A percentile compares a stretch with the other conserved stretches of the same genome.
Conservation (phyloP, 257 asterid genomes). For the Eustoma russellianum region DNA sequence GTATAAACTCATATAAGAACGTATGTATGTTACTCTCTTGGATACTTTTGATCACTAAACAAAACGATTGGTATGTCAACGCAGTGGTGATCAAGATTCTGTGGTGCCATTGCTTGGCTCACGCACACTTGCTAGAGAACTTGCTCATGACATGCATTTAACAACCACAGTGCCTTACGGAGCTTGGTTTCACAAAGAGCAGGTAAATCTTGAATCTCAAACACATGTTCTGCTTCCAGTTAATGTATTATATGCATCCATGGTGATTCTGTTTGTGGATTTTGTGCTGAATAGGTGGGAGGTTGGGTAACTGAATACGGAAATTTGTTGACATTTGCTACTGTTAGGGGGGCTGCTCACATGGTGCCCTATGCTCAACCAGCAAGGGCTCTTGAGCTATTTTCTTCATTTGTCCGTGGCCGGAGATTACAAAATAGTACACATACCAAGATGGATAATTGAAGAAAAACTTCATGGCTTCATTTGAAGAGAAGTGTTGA, state of each 20-base stretch:
- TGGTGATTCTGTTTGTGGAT: not conserved
- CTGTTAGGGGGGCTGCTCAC: constrained; percentile 95
- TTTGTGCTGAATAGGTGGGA: constrained; percentile 48
- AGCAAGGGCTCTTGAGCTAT: constrained; percentile 77
- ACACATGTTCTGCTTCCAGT: no score
- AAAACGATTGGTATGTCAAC: not conserved
- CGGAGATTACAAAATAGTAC: constrained; percentile 69
- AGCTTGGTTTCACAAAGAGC: constrained; percentile 86
- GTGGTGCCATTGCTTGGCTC: constrained; percentile 93
- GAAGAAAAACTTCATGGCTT: not conserved
- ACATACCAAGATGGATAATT: constrained; percentile 32
- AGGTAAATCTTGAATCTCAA: constrained; percentile 31
- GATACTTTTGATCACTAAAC: no score
- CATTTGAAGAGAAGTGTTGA: no score
- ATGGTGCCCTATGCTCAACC: constrained; percentile 98
- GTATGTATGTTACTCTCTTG: not conserved
- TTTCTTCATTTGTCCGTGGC: constrained; percentile 56
- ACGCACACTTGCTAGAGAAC: constrained; percentile 80
- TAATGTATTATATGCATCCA: not conserved
- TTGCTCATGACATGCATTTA: constrained; percentile 61
- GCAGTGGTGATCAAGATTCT: constrained; percentile 98
- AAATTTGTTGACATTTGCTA: constrained; percentile 65
- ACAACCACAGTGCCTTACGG: constrained; percentile 76
- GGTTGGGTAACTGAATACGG: constrained; percentile 95
- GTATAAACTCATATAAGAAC: not conserved